Percentiles rank a stretch among this genome's conserved stretches.
Conservation (phyloP, 106 monocot species). For the Dioscorea alata region DNA sequence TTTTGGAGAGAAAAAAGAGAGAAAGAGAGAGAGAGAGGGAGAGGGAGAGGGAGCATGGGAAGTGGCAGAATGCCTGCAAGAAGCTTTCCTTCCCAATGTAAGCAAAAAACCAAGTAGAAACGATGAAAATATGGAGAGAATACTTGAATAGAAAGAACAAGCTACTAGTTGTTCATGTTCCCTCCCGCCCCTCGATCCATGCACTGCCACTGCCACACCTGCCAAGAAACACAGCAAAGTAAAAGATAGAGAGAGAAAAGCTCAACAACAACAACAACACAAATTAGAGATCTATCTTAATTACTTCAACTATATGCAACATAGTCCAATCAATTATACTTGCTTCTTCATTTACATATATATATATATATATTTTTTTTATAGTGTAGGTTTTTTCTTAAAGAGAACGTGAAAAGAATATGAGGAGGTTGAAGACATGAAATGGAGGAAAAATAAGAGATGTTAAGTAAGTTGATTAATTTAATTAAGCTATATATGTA, state of each 20-base stretch:
- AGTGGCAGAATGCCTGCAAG: background rate
- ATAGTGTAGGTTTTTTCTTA: too few relatives aligned
- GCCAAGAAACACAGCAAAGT: too few relatives aligned
- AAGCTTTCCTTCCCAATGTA: constrained; percentile 36
- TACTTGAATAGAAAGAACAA: background rate
- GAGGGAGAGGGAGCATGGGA: background rate
- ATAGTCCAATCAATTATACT: too few relatives aligned
- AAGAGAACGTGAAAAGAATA: too few relatives aligned
- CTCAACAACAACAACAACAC: too few relatives aligned
- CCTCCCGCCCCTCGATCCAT: constrained; percentile 12
- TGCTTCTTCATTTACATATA: too few relatives aligned
- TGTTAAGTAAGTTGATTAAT: background rate
- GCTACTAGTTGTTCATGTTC: background rate
- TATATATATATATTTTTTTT: too few relatives aligned
- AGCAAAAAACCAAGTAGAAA: constrained; percentile 10
- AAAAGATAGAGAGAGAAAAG: background rate
- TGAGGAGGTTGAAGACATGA: too few relatives aligned
- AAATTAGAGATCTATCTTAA: too few relatives aligned
- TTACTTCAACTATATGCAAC: too few relatives aligned
- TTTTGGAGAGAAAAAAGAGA: background rate
- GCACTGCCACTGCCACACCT: constrained; percentile 15
- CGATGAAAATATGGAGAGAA: background rate
- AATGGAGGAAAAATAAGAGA: background rate
- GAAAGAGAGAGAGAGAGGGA: background rate
- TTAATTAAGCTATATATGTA: too few relatives aligned